Evolutionary conservation across 805 yeast species (phyloP).

Genomic region (Hanseniaspora nectarophila): DNA sequence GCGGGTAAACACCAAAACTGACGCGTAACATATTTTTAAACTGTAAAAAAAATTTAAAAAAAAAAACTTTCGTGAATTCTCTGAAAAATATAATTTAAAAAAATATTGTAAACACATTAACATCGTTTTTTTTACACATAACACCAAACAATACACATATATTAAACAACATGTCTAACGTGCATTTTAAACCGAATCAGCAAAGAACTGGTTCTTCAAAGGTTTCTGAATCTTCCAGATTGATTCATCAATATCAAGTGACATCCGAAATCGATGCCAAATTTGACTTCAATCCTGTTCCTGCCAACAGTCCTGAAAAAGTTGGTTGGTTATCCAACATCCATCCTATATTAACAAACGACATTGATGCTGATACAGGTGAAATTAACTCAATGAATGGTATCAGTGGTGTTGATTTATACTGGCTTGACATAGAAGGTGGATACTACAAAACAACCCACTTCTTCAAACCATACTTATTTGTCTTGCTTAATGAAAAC

Average conservation of each 20-base stretch:
- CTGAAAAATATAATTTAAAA: too few relatives aligned
- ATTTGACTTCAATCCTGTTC: slow-evolving; percentile 81
- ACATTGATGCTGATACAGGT: slow-evolving; percentile 26
- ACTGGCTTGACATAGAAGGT: slow-evolving; percentile 91
- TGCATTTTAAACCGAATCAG: slow-evolving; percentile 24
- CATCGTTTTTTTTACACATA: background rate
- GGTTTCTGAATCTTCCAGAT: slow-evolving; percentile 23
- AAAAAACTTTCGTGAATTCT: too few relatives aligned
- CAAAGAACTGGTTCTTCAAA: slow-evolving; percentile 16
- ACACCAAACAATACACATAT: background rate
- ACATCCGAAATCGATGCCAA: slow-evolving; percentile 59
- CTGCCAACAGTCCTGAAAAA: slow-evolving; percentile 47
- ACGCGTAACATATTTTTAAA: background rate
- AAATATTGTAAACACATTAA: too few relatives aligned
- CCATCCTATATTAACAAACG: slow-evolving; percentile 71
- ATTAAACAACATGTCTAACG: slow-evolving; percentile 5
- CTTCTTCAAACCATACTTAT: slow-evolving; percentile 72
- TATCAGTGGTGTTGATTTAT: slow-evolving; percentile 80
- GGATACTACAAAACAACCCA: slow-evolving; percentile 83
- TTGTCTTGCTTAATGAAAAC: slow-evolving; percentile 41
- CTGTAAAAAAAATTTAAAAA: too few relatives aligned
- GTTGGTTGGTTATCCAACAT: slow-evolving; percentile 90
- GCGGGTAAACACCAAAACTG: background rate
- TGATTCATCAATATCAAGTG: slow-evolving; percentile 43
- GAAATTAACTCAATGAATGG: slow-evolving; percentile 34